Conservation (phyloP, 805 yeast species). For the Saitoella complicata region DNA sequence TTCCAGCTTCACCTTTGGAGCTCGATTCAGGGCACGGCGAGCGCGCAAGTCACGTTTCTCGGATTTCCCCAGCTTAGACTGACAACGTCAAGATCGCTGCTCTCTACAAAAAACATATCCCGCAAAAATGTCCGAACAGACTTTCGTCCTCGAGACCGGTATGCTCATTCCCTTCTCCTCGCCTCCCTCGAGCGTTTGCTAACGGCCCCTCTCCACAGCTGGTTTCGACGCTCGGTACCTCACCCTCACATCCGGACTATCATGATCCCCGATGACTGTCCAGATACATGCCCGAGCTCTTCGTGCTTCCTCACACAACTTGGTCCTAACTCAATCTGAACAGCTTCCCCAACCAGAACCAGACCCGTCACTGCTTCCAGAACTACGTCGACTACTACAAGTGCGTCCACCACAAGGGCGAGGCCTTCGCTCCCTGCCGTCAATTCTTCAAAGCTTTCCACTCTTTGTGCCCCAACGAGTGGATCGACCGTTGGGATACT, state of each 20-base stretch:
- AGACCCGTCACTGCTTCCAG: slow-evolving; percentile 63
- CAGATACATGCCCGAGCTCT: too few species aligned
- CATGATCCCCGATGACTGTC: too few species aligned
- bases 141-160: background rate
- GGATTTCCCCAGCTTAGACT: too few species aligned
- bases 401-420: slow-evolving; percentile 93
- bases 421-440: slow-evolving; percentile 94
- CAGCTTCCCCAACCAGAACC: slow-evolving; percentile 91
- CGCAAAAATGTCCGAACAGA: background rate
- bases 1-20: too few species aligned
- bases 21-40: too few species aligned
- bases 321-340: background rate
- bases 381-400: slow-evolving; percentile 95
- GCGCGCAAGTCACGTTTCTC: too few species aligned
- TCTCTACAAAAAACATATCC: too few species aligned
- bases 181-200: too few species aligned
- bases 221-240: slow-evolving; percentile 10
- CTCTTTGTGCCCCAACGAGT: slow-evolving; percentile 69
- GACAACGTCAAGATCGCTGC: too few species aligned
- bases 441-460: slow-evolving; percentile 83
- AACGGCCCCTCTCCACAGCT: slow-evolving; percentile 5
- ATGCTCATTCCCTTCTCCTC: slow-evolving; percentile 27
- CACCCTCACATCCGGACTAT: too few species aligned
- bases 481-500: slow-evolving; percentile 80
- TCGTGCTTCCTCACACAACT: too few species aligned